Evolutionary conservation across 768 basidiomycete genomes (phyloP), one percentile per base, ranked within the genome.

Genomic region (Rhizopogon vulgaris): DNA sequence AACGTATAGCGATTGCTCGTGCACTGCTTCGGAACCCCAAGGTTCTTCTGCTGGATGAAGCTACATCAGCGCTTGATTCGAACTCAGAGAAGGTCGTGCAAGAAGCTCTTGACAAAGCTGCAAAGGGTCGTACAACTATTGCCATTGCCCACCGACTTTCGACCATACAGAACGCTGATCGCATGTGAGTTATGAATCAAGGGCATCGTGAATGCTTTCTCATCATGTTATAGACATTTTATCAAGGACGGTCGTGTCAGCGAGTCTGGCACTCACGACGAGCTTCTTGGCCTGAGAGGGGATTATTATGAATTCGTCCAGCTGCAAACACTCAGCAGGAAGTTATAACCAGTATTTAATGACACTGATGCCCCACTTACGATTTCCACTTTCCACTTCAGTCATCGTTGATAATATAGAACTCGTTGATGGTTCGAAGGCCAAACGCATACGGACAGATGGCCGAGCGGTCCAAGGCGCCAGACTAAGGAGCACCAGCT

Each of bases 71-170:
- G 0, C 78, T 96, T 28, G 94, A 95, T 65, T 90, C 89, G 6
- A 85, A 85, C 61, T 91, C 88, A 17, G 94, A 96, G 70, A 90
- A 90, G 67, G 86, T 98, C 42, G 96, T 99, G 10, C 95, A 98
- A 63, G 86, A 82, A 6, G 96, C 96, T 2, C 78, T 98, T 22
- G 96, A 98, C 68, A 79, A 83, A 61, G 96, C 94, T 9, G 85
- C 93, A 2, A 88, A 83, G 71, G 94, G 94, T 38, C 80, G 95
- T 51, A 95, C 94, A 6, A 96, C 94, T 4, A 87, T 94, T 53
- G 89, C 94, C 14, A 95, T 99, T 57, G 95, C 95, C 2, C 96
- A 98, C 70, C 80, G 96, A 47, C 71, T 99, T 54, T 90, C 88
- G n/a, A 93, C 90, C 4, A 94, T 96, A 57, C 91, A 95, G 67